These are phyloP conservation scores for Acorus gramineus DNA, from an alignment of 106 monocot genomes.

Conservation along the genomic window DNA sequence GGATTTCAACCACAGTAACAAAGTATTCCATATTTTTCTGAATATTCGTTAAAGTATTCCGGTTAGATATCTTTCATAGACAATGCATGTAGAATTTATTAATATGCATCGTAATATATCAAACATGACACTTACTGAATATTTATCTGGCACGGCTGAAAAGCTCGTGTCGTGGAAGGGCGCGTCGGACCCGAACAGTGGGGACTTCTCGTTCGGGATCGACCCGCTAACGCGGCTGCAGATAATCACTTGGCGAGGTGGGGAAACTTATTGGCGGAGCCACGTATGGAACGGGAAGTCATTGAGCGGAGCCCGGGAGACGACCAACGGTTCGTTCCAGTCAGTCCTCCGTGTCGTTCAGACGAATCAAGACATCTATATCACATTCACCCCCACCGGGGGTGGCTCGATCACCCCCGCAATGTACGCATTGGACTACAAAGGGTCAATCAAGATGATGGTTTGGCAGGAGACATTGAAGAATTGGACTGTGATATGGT, in stretches of 20 bases:
- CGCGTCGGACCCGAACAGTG: conserved; percentile 11
- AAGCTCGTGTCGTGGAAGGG: conserved; percentile 15
- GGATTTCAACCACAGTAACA: neutral
- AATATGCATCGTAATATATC: too few species aligned
- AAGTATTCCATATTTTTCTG: too few species aligned
- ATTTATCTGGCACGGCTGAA: neutral
- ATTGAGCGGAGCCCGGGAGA: neutral
- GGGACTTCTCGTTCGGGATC: conserved; percentile 13
- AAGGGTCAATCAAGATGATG: conserved; percentile 1
- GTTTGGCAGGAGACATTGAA: conserved; percentile 1
- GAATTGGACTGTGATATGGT: neutral
- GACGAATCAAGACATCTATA: neutral
- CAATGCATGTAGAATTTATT: too few species aligned
- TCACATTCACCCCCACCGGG: neutral
- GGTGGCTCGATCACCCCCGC: neutral
- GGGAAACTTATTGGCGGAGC: conserved; percentile 5
- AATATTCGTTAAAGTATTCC: too few species aligned
- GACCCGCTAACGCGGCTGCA: conserved; percentile 2
- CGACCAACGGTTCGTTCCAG: neutral
- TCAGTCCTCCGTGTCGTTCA: neutral
- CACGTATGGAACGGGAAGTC: neutral
- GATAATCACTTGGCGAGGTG: conserved; percentile 6
- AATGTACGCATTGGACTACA: neutral
- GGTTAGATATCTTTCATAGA: too few species aligned
- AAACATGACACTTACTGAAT: too few species aligned